Conservation (phyloP, 1,139 yeast genomes). For the Kodamaea arcana region DNA sequence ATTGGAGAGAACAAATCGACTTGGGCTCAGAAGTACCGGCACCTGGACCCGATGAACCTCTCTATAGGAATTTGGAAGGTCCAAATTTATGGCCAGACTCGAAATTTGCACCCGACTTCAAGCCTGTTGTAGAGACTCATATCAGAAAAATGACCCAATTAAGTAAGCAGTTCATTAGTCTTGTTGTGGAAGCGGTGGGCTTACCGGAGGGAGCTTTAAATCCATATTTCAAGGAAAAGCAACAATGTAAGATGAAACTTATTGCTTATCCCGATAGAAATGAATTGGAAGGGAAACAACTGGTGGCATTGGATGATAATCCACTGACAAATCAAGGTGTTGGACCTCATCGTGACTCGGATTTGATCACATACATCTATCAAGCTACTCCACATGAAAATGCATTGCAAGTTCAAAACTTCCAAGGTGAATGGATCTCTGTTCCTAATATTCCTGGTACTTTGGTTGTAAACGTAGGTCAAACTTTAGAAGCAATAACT, state of each 20-base stretch:
- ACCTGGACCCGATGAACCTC: slow-evolving; percentile 42
- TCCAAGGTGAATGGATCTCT: slow-evolving; percentile 60
- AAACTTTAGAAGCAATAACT: slow-evolving; percentile 51
- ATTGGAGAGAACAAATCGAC: slow-evolving; percentile 68
- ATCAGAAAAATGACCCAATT: slow-evolving; percentile 46
- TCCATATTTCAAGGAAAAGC: slow-evolving; percentile 46
- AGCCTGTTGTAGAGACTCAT: slow-evolving; percentile 41
- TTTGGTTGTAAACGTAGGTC: slow-evolving; percentile 52
- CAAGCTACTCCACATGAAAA: slow-evolving; percentile 48
- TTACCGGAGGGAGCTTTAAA: slow-evolving; percentile 43
- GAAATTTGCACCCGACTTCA: slow-evolving; percentile 46
- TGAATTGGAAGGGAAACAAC: slow-evolving; percentile 25
- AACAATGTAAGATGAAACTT: slow-evolving; percentile 53
- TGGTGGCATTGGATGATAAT: slow-evolving; percentile 35
- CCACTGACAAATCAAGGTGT: slow-evolving; percentile 56
- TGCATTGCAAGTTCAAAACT: slow-evolving; percentile 61
- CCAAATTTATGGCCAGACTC: slow-evolving; percentile 62
- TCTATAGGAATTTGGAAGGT: slow-evolving; percentile 58
- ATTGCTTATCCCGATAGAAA: slow-evolving; percentile 46
- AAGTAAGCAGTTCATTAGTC: slow-evolving; percentile 37
- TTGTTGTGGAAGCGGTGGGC: slow-evolving; percentile 56
- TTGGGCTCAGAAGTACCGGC: slow-evolving; percentile 58
- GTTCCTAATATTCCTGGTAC: slow-evolving; percentile 42
- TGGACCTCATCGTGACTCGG: slow-evolving; percentile 73
- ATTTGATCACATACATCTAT: slow-evolving; percentile 55